Base-by-base conservation (phyloP, 202 grass and related monocot genomes). In the Carex arenaria region DNA sequence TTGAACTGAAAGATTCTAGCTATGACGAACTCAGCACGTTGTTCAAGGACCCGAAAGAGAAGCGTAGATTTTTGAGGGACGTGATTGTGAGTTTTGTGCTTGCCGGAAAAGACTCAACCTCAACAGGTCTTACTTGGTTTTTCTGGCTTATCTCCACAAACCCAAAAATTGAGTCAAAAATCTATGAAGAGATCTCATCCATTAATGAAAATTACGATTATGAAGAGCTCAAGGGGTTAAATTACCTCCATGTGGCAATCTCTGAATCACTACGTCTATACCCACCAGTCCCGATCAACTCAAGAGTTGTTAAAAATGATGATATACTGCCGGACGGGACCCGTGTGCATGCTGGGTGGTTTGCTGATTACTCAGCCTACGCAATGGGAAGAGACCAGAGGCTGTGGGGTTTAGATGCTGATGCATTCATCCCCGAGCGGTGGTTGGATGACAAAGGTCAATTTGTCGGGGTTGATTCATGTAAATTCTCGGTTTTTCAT, bases 261-360 rank as follows among this genome's bases (percentile, higher is more conserved):
- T 86, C 85, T 2, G 93, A 96, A 83, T 77, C 93, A 15, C 85
- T 96, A 86, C 89, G 90, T 1, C 87, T 96, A 63, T 91, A 96
- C 85, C 90, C 93, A n/a, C 88, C 90, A 34, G 93, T 95, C 76
- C 93, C 93, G 10, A 86, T 95, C 88, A 87, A 93, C 85, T 82
- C 83, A 26, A 45, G 88, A 31, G 80, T 88, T 31, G 83, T 87
- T 14, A 38, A 75, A 14, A 62, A 61, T 17, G 87, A 91, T 23
- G 90, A 95, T 66, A 84, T 83, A 59, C 85, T 95, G 22, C 93
- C 93, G 72, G 54, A 85, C 61, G 91, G 93, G 69, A 85, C 91
- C n/a, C 20, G 7, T 64, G 67, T 97, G 84, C 83, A 80, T 2
- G 65, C 77, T 1, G 93, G 93, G 30, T 93, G 88, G 89, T 72